A percentile compares a stretch with the other conserved stretches of the same genome.
These are phyloP conservation scores for Alectoria sarmentosa DNA, from an alignment of 495 filamentous ascomycete species.

Conservation along the genomic window DNA sequence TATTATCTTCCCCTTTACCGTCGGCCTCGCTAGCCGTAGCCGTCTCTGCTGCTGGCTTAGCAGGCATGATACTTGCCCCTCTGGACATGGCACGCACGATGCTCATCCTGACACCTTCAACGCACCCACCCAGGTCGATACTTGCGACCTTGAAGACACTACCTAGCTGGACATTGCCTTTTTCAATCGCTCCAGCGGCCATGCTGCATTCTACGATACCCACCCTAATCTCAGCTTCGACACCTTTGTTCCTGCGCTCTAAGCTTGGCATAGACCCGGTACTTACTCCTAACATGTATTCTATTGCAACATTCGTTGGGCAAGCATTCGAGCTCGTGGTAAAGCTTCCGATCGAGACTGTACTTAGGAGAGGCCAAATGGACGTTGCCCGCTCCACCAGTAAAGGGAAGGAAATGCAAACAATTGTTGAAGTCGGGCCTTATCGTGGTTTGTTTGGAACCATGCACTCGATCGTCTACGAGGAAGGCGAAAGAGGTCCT, in stretches of 20 bases:
- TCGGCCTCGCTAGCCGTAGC: constrained; percentile 68
- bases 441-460: constrained; percentile 81
- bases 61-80: constrained; percentile 73
- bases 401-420: constrained; percentile 49
- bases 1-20: constrained; percentile 65
- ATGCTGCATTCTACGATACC: constrained; percentile 78
- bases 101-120: constrained; percentile 73
- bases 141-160: constrained; percentile 66
- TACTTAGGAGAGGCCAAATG: constrained; percentile 81
- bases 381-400: constrained; percentile 36
- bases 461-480: constrained; percentile 76
- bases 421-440: constrained; percentile 63
- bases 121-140: constrained; percentile 63
- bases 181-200: constrained; percentile 69
- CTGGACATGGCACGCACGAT: constrained; percentile 86
- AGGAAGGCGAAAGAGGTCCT: constrained; percentile 57
- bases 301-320: constrained; percentile 66
- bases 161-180: constrained; percentile 66
- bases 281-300: constrained; percentile 71
- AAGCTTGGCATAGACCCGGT: constrained; percentile 75
- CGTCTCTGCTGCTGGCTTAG: constrained; percentile 71
- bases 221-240: constrained; percentile 67
- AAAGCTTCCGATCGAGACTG: constrained; percentile 84
- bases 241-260: constrained; percentile 72
- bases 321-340: constrained; percentile 73